Percentiles rank a stretch among this genome's conserved stretches.
These are phyloP conservation scores for Carex parvula DNA, from an alignment of 176 grass and related monocot species.

Conservation along the genomic window DNA sequence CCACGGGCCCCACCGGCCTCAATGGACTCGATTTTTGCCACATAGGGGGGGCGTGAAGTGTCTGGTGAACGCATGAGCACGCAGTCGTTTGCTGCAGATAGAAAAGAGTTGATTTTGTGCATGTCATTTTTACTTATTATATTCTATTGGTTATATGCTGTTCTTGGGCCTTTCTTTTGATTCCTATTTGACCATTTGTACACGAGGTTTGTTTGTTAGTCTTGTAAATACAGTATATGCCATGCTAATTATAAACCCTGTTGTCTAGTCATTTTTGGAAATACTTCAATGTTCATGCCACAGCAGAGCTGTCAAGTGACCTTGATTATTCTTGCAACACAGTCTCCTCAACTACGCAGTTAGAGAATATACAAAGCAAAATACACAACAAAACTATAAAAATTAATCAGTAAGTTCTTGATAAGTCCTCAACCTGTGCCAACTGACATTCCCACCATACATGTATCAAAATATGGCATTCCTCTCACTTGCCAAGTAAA, in stretches of 20 bases:
- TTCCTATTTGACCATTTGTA: background rate
- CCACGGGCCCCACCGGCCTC: constrained; percentile 61
- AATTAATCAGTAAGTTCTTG: background rate
- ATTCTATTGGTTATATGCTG: background rate
- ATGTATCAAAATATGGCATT: background rate
- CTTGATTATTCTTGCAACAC: background rate
- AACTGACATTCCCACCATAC: background rate
- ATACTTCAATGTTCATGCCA: background rate
- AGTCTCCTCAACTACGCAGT: background rate
- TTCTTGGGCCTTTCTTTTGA: background rate
- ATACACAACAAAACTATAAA: background rate
- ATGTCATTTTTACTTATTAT: background rate
- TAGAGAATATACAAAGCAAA: background rate
- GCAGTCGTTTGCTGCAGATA: constrained; percentile 63
- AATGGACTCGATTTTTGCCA: constrained; percentile 65
- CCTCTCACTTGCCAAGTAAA: background rate
- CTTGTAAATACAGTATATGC: background rate
- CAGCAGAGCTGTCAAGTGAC: background rate
- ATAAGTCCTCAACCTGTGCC: background rate
- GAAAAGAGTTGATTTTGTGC: constrained; percentile 22
- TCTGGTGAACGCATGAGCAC: constrained; percentile 71
- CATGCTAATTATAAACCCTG: constrained; percentile 13
- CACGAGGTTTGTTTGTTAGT: background rate
- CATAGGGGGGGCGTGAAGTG: constrained; percentile 62
- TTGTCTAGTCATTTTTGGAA: constrained; percentile 8